Evolutionary conservation across 768 basidiomycete genomes (phyloP), one percentile per base, ranked within the genome.

Genomic region (Suillus americanus): DNA sequence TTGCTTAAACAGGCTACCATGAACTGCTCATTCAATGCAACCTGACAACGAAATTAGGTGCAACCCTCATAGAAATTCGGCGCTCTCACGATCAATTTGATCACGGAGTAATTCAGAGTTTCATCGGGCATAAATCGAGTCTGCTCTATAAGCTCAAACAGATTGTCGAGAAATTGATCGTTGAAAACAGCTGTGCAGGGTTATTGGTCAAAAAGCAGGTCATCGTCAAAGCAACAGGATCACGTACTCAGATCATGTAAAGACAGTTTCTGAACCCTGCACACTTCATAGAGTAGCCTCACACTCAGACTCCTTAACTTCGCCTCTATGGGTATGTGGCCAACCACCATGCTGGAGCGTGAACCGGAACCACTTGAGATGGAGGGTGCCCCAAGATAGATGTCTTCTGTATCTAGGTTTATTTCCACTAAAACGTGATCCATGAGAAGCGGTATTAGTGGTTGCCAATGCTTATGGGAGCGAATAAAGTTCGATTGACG

Each of bases 11-110:
- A 86, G 0, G 92, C 89, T 6, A 98, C 95, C 97, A 99, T 99
- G 78, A 97, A 99, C 76, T 99, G 96, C 74, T 99, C 97, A 72
- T 98, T 99, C 37, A 99, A 81, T 0, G 95, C 89, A 38, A 95
- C 89, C 94, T 96, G 70, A 1, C 38, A 60, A 57, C 30, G 45
- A 72, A 37, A 61, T 46, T 38, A 40, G 38, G 20, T 51, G 5
- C 20, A 37, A 28, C 46, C 51, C 40, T 38, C 50, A 30, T 18
- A 37, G 12, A 62, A 60, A 16, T 57, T 41, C 63, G 25, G 60
- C 10, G 23, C 20, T 76, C 90, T 74, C 70, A 96, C 96, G 66
- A 99, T 88, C 40, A 98, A 82, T 73, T 96, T 96, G 75, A 99
- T 96, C 43, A 98, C 89, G 1, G 92, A 89, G 74, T 98, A 99